phyloP scores from a whole-genome alignment of 805 yeast species.

The Diddensiella santjacobensis region DNA sequence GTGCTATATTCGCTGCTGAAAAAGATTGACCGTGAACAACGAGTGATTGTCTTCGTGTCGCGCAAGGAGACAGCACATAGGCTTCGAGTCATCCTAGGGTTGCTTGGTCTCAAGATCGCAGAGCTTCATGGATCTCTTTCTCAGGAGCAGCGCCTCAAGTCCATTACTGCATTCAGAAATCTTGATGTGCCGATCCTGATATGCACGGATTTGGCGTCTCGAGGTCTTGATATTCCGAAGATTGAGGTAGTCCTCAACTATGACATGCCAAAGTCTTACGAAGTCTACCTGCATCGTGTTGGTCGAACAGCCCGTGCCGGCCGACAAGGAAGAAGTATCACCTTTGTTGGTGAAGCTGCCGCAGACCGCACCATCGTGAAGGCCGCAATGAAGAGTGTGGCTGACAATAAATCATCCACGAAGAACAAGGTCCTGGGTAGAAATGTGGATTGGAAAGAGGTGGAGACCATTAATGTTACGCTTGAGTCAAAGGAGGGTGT shows the following conservation, averaged over 20 bases:
- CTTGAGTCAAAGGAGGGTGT: constrained; percentile 57
- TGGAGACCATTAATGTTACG: constrained; percentile 61
- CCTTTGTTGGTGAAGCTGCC: constrained; percentile 91
- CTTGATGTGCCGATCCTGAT: constrained; percentile 80
- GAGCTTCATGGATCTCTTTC: constrained; percentile 75
- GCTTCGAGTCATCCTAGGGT: constrained; percentile 76
- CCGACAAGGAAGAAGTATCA: constrained; percentile 86
- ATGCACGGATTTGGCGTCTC: constrained; percentile 97
- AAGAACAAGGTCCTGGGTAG: constrained; percentile 64
- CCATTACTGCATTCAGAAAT: constrained; percentile 77
- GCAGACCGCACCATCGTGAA: constrained; percentile 88
- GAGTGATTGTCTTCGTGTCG: constrained; percentile 87
- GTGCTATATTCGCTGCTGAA: constrained; percentile 68
- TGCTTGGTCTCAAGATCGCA: constrained; percentile 73
- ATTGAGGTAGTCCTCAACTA: constrained; percentile 91
- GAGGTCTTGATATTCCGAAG: constrained; percentile 99
- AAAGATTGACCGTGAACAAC: constrained; percentile 60
- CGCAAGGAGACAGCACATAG: constrained; percentile 89
- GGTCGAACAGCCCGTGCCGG: constrained; percentile 99
- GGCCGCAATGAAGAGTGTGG: constrained; percentile 73
- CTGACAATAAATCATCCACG: constrained; percentile 37
- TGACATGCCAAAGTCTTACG: constrained; percentile 93
- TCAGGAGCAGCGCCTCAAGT: constrained; percentile 87
- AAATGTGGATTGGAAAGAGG: constrained; percentile 83
- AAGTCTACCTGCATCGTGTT: constrained; percentile 91